phyloP scores from a whole-genome alignment of 192 early-diverging fungal species.

The Backusella tuberculispora region DNA sequence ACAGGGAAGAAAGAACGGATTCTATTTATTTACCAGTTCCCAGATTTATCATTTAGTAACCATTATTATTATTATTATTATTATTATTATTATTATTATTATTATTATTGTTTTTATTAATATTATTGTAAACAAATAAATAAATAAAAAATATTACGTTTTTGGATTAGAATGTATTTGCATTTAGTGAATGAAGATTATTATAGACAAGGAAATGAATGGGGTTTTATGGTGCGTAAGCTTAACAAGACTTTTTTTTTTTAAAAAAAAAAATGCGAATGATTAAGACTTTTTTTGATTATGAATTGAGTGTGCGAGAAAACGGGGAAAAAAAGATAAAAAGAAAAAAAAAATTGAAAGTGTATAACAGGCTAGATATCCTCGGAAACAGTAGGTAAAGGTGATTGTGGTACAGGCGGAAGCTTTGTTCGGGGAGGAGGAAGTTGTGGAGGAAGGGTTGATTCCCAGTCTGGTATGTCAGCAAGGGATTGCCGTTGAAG shows the following conservation, averaged over 20 bases:
- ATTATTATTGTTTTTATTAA: neutral
- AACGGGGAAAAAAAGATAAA: neutral
- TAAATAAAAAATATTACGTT: neutral
- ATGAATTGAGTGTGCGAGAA: neutral
- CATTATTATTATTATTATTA: neutral
- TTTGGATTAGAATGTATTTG: neutral
- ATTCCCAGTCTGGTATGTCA: constrained; percentile 34
- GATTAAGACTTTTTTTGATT: neutral
- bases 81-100: neutral
- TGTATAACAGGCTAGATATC: neutral
- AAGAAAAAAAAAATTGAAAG: neutral
- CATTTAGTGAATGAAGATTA: neutral
- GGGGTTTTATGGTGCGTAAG: neutral
- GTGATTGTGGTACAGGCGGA: constrained; percentile 29
- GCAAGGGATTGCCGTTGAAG: constrained; percentile 21
- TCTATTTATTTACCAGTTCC: constrained; percentile 5
- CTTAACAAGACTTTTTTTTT: neutral
- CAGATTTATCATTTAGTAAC: neutral
- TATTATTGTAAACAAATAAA: constrained; percentile 2
- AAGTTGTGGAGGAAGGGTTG: constrained; percentile 32
- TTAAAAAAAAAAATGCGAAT: neutral
- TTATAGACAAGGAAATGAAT: constrained; percentile 12
- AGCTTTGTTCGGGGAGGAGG: constrained; percentile 31
- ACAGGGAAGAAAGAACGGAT: neutral
- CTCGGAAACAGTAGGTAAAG: constrained; percentile 15